These are phyloP conservation scores for Tuctoria greenei DNA, from an alignment of 176 grass and related monocot genomes.

Conservation along the genomic window DNA sequence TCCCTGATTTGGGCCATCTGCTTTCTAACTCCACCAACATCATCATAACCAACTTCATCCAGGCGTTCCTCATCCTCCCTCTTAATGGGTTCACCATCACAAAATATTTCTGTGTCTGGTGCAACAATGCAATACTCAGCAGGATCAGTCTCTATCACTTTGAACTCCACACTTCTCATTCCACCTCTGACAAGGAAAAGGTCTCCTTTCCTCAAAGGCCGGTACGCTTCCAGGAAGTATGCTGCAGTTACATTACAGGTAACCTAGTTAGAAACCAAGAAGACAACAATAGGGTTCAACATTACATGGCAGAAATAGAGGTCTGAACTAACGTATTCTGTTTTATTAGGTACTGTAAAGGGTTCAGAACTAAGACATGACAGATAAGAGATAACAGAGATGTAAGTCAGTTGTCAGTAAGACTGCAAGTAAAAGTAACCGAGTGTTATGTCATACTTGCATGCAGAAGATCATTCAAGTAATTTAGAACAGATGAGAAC, in stretches of 20 bases:
- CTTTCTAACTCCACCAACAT: conserved; percentile 81
- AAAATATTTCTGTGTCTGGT: conserved; percentile 81
- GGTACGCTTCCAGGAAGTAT: conserved; percentile 78
- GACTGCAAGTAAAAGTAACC: not conserved
- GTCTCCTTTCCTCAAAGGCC: conserved; percentile 72
- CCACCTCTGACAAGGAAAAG: conserved; percentile 83
- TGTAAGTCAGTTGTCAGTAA: not conserved
- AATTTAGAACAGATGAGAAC: not conserved
- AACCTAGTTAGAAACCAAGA: not conserved
- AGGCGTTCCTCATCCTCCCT: conserved; percentile 83
- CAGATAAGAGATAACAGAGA: not conserved
- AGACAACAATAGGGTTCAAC: not conserved
- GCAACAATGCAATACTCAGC: conserved; percentile 79
- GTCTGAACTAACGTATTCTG: not conserved
- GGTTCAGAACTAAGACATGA: not conserved
- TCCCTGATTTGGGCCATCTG: conserved; percentile 91
- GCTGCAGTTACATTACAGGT: conserved; percentile 43
- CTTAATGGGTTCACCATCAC: conserved; percentile 74
- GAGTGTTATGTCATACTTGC: not conserved
- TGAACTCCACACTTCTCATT: conserved; percentile 85
- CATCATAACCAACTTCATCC: conserved; percentile 87
- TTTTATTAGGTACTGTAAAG: not conserved
- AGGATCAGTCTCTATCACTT: conserved; percentile 77
- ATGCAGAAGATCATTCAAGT: not conserved
- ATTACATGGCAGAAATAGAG: not conserved